Evolutionary conservation across 177 flowering plant species (phyloP), one percentile per base, ranked within the genome.

Genomic region (Telopea speciosissima): DNA sequence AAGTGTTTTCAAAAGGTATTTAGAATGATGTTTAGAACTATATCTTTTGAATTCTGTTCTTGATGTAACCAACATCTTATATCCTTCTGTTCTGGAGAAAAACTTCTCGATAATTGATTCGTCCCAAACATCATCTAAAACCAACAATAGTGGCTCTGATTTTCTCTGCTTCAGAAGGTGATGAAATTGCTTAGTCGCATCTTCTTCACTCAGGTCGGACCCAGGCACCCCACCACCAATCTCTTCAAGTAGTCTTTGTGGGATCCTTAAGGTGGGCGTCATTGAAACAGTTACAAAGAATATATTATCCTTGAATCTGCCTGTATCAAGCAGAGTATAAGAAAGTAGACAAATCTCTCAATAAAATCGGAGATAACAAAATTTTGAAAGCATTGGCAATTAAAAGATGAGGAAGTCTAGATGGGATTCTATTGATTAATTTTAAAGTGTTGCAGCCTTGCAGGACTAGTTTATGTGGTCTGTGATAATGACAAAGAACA

Each of bases 91-190:
- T 24, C 31, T 28, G 42, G 73, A 69, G 63, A 25, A 24, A 54
- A 85, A 67, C 62, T 81, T 68, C 26, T 80, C 71, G 61, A 85
- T 36, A 52, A 82, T 65, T 5, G 71, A 62, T 42, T 81, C 87
- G 3, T 73, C 42, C 87, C 87, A 83, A 14, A 85, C 85, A 75
- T 87, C 88, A 76, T 87, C 90, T 49, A 87, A 67, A 24, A 87
- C 82, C 45, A 84, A 28, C 71, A 86, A 44, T 33, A 77, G 70
- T 26, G 82, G 77, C 26, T 40, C 45, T 13, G 70, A 65, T 58
- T 59, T 70, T 28, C 62, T 71, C 44, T 49, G 5, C 72, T 31
- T 69, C 14, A 83, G 67, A 23, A 68, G 64, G 24, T 63, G 9
- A 36, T 63, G 70, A 65, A 85, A 65, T 13, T 66, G 58, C 64